Evolutionary conservation across 208 protist species (phyloP), one percentile per base, ranked within the genome.

Genomic region (Trypanosoma rangeli): DNA sequence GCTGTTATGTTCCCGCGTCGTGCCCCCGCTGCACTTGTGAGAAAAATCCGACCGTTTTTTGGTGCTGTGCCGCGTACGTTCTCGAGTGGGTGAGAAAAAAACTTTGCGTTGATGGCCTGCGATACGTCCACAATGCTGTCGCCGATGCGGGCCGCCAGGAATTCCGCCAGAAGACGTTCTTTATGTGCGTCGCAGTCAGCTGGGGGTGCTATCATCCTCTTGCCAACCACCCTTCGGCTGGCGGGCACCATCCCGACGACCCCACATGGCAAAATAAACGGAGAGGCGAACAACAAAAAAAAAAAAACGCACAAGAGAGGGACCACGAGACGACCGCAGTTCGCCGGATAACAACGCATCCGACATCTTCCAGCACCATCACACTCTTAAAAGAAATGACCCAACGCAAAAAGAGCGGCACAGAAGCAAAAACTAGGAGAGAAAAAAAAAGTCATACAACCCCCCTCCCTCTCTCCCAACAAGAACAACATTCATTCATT

Each of bases 1-100:
- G 70, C 57, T 16, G 74, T 79, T 39, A 73, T 62, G 54, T 79
- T 79, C 20, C 67, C 67, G 15, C 68, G 35, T 18, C 37, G 26
- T 26, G 74, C 74, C n/a, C 0, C 74, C 33, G 66, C 54, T 18
- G 60, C 61, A 29, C 61, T 73, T 4, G 68, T 65, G n/a, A 79
- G 60, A 67, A 79, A 79, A 22, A 79, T 16, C 20, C 52, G 20
- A 13, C 74, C 74, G 35, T 53, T 66, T 18, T 54, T 28, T 24
- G 53, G 52, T 12, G 67, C 26, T 0, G 8, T 16, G 48, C 33
- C 15, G 49, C 24, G 28, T 39, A 50, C 33, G 0, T 31, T 31
- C 1, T 49, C 58, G 13, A 20, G 37, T n/a, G 33, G 31, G 12
- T 22, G 3, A 13, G 0, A 18, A n/a, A 75, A 69, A 28, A 70